These are phyloP conservation scores for Candida sithepensis DNA, from an alignment of 805 yeast species.

Conservation along the genomic window DNA sequence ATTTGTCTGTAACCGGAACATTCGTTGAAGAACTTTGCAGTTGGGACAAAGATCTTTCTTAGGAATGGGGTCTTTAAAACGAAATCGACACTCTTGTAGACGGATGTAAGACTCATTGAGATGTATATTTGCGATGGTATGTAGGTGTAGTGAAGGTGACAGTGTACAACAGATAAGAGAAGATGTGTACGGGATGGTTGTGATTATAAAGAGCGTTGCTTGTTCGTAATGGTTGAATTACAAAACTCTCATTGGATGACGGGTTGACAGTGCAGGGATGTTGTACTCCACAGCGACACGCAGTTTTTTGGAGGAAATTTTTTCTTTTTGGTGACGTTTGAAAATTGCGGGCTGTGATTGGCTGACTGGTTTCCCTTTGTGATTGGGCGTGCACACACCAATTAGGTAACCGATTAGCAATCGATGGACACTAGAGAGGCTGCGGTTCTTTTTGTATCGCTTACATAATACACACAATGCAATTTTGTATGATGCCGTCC, in stretches of 20 bases:
- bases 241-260: background rate
- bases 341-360: background rate
- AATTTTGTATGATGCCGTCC: too few species aligned
- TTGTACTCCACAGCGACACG: too few species aligned
- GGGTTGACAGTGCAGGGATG: background rate
- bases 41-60: constrained; percentile 73
- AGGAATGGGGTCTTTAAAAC: constrained; percentile 78
- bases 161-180: background rate
- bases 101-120: constrained; percentile 63
- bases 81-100: constrained; percentile 72
- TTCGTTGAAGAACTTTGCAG: constrained; percentile 68
- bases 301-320: background rate
- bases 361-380: too few species aligned
- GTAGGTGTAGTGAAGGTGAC: too few species aligned
- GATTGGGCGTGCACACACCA: too few species aligned
- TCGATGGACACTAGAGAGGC: too few species aligned
- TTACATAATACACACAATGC: too few species aligned
- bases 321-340: background rate
- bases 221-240: background rate
- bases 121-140: constrained; percentile 8
- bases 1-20: constrained; percentile 91
- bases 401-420: too few species aligned
- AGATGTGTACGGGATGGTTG: background rate
- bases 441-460: too few species aligned
- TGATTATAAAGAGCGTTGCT: background rate